Base-by-base conservation (phyloP, 2,329 filamentous ascomycete genomes). In the Ophiosphaerella korrae region DNA sequence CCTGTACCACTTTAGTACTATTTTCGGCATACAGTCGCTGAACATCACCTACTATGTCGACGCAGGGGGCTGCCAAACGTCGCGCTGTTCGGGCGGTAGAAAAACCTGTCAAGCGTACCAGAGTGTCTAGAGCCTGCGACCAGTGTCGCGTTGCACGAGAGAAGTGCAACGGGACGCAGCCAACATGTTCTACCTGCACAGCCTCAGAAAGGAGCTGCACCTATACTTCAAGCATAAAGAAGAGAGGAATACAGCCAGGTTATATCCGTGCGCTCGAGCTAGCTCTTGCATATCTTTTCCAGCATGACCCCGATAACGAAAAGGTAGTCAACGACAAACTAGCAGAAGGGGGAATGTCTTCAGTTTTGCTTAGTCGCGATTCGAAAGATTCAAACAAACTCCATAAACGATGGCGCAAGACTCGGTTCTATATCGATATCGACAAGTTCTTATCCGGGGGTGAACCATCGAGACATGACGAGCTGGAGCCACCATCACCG, bases 211-310 rank as follows among this genome's bases (percentile, higher is more conserved):
- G 88, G 42, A 71, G 78, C 31, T 92, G 89, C 70, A 86, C 86
- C 13, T 92, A 92, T 69, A 84, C 88, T 54, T 82, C 87, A 46
- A 85, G 84, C 46, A 85, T 87, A 7, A 90, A 90, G 73, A 91
- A 91, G 70, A 81, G 89, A 56, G 89, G 89, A 3, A 84, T 92
- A 9, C 88, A 88, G 62, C 89, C 89, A n/a, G 89, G 89, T 13
- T 91, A 92, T 65, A 87, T 92, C 47, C 82, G 88, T 31, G 88
- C 87, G 0, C 77, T 92, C 14, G 89, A 92, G 70, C 72, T 88
- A 37, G 82, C 86, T 8, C 78, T 89, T 47, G 86, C 85, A 11
- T 85, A 85, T 78, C 74, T 88, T 1, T 87, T 90, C 53, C 80
- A 84, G 52, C 82, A 82, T 47, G 80, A 85, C 32, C 79, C 83